A percentile compares a stretch with the other conserved stretches of the same genome.
phyloP scores from a whole-genome alignment of 805 yeast species.

The Sugiyamaella boreocaroliniensis region DNA sequence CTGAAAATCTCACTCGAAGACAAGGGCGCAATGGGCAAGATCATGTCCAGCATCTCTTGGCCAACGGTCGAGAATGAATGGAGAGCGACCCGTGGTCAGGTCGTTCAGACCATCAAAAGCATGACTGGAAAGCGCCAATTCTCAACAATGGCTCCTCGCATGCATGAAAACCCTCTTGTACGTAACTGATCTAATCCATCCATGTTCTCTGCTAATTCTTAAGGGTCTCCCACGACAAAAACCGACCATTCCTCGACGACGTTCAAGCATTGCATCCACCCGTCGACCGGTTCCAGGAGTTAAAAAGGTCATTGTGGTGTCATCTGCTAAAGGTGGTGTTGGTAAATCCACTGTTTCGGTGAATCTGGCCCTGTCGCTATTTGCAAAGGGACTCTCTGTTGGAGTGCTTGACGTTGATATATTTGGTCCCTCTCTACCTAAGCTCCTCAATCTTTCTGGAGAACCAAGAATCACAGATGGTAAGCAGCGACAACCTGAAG shows the following conservation, averaged over 20 bases:
- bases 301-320: slow-evolving; percentile 52
- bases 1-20: slow-evolving; percentile 15
- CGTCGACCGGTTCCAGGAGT: slow-evolving; percentile 52
- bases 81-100: slow-evolving; percentile 27
- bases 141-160: slow-evolving; percentile 19
- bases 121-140: slow-evolving; percentile 19
- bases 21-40: slow-evolving; percentile 16
- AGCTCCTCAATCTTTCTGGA: slow-evolving; percentile 57
- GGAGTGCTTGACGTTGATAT: slow-evolving; percentile 77
- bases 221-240: slow-evolving; percentile 38
- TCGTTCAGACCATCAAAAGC: slow-evolving; percentile 23
- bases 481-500: slow-evolving; percentile 10
- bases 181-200: slow-evolving; percentile 24
- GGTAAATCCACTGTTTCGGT: slow-evolving; percentile 69
- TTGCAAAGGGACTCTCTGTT: slow-evolving; percentile 45
- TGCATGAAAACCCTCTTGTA: slow-evolving; percentile 51
- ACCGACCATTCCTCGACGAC: slow-evolving; percentile 35
- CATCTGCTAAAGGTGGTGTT: slow-evolving; percentile 78
- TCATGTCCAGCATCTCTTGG: slow-evolving; percentile 23
- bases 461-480: slow-evolving; percentile 52
- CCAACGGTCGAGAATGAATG: slow-evolving; percentile 27
- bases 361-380: slow-evolving; percentile 60
- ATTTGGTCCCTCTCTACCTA: slow-evolving; percentile 81
- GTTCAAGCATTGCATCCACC: slow-evolving; percentile 43
- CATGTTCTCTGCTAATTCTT: slow-evolving; percentile 15